Percentiles rank a stretch among this genome's conserved stretches.
Conservation (phyloP, 768 basidiomycete genomes). For the Mycena galericulata region DNA sequence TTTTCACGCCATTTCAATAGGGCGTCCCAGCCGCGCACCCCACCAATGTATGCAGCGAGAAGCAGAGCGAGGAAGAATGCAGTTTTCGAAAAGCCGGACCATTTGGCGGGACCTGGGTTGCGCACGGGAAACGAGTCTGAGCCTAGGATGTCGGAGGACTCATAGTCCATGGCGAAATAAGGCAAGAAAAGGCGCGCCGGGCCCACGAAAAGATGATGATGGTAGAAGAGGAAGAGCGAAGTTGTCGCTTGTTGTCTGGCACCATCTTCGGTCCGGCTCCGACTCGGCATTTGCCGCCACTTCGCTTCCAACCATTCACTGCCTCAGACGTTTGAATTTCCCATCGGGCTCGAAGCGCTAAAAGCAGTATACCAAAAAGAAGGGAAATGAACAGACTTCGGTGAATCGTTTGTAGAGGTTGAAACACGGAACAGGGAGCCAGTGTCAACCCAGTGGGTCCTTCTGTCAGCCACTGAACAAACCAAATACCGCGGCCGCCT, state of each 20-base stretch:
- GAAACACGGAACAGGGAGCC: too few species aligned
- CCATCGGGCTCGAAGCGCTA: too few species aligned
- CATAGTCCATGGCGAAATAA: constrained; percentile 65
- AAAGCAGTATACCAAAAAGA: too few species aligned
- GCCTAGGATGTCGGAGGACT: constrained; percentile 80
- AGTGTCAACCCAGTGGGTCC: too few species aligned
- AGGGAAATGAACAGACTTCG: too few species aligned
- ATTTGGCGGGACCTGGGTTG: constrained; percentile 43
- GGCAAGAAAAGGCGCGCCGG: constrained; percentile 36
- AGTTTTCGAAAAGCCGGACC: constrained; percentile 54
- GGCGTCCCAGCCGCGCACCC: constrained; percentile 55
- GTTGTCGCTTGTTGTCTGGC: constrained; percentile 2
- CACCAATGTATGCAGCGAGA: constrained; percentile 51
- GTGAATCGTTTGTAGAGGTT: too few species aligned
- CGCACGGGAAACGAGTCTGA: constrained; percentile 59
- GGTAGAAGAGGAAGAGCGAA: constrained; percentile 46
- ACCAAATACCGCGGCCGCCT: too few species aligned
- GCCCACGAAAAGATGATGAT: constrained; percentile 48
- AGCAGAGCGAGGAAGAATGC: constrained; percentile 51
- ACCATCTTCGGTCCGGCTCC: constrained; percentile 10
- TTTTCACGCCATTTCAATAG: constrained; percentile 72
- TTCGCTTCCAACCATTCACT: too few species aligned
- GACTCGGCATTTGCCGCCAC: background rate
- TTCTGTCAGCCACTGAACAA: too few species aligned
- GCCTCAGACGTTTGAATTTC: too few species aligned